Conservation (phyloP, 805 yeast genomes). For the Yamadazyma kitorensis region DNA sequence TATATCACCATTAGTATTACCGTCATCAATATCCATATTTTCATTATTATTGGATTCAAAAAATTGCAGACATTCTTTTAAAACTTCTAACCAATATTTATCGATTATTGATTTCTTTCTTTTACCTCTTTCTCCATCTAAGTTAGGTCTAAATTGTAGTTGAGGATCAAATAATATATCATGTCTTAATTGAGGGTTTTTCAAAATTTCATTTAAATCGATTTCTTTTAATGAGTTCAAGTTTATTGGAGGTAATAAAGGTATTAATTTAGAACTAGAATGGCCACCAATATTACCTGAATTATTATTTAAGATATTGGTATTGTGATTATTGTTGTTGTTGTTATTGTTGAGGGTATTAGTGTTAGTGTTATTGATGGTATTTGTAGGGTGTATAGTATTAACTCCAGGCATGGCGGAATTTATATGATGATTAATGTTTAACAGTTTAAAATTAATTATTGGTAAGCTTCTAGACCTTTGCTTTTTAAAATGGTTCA, state of each 20-base stretch:
- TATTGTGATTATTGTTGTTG: not conserved
- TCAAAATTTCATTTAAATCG: constrained; percentile 82
- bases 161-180: constrained; percentile 92
- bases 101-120: constrained; percentile 74
- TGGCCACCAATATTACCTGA: no score
- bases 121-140: constrained; percentile 87
- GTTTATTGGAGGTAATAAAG: constrained; percentile 78
- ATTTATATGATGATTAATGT: constrained; percentile 15
- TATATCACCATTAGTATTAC: not conserved
- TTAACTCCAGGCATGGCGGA: no score
- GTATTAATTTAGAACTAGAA: constrained; percentile 16
- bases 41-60: no score
- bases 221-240: constrained; percentile 79
- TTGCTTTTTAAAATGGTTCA: constrained; percentile 34
- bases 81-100: constrained; percentile 79
- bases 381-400: no score
- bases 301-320: constrained; percentile 1
- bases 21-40: no score
- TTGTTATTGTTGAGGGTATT: not conserved
- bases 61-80: constrained; percentile 57
- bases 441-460: constrained; percentile 27
- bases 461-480: constrained; percentile 42
- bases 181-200: constrained; percentile 89
- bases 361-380: constrained; percentile 11
- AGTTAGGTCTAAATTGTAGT: constrained; percentile 84